Evolutionary conservation across 2,329 filamentous ascomycete species (phyloP).

Genomic region (Fusarium tuaranense): DNA sequence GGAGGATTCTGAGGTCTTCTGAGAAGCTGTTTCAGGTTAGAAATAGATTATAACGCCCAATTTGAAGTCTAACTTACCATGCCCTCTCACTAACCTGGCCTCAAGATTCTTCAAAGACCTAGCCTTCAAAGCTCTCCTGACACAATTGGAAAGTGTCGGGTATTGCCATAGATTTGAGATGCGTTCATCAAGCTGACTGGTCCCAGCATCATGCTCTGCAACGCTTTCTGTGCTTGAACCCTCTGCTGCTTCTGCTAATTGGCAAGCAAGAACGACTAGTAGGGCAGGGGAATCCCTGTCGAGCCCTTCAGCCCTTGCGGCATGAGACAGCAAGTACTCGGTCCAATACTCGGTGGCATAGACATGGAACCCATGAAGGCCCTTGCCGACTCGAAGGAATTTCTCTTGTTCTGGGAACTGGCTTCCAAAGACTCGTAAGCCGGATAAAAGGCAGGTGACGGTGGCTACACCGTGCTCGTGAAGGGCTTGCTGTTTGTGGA

Average conservation of each 20-base stretch:
- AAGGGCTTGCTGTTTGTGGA: not conserved
- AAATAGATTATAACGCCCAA: too few species aligned
- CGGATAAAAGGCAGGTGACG: slow-evolving; percentile 22
- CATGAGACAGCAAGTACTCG: slow-evolving; percentile 14
- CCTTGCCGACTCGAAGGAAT: not conserved
- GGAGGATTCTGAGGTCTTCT: rapidly evolving
- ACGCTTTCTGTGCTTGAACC: rapidly evolving
- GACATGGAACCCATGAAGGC: slow-evolving; percentile 21
- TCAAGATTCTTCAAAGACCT: slow-evolving; percentile 13
- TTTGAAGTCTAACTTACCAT: not conserved
- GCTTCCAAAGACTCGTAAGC: not conserved
- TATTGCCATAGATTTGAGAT: not conserved
- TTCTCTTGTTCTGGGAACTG: not conserved
- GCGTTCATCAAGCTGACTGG: not conserved
- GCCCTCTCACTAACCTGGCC: not conserved
- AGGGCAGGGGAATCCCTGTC: rapidly evolving
- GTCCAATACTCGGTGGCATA: slow-evolving; percentile 31
- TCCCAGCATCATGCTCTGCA: rapidly evolving
- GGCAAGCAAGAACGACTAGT: not conserved
- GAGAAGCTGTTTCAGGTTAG: not conserved
- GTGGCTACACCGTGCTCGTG: slow-evolving; percentile 11
- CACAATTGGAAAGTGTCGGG: not conserved
- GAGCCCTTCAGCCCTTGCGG: not conserved
- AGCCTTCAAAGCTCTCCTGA: not conserved
- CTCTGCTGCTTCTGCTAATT: slow-evolving; percentile 1